phyloP scores from a whole-genome alignment of 352 stramenopile species.

The Globisporangium canariense region DNA sequence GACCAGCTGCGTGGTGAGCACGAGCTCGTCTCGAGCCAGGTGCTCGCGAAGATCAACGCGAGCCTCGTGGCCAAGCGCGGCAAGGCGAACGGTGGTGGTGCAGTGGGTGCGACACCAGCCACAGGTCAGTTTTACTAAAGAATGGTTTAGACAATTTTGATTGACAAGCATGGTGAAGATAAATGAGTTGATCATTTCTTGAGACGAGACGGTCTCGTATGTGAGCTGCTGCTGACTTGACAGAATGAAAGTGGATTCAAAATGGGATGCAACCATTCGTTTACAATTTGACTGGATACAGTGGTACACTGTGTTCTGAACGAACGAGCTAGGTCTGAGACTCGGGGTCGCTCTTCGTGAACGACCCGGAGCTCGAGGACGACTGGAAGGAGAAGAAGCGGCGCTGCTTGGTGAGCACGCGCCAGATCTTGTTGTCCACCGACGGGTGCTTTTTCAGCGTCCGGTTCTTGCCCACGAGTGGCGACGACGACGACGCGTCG shows the following conservation, averaged over 20 bases:
- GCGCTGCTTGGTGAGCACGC: constrained; percentile 47
- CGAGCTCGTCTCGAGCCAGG: constrained; percentile 24
- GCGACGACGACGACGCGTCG: constrained; percentile 9
- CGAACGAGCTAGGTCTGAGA: neutral
- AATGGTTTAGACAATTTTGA: neutral
- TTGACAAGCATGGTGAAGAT: neutral
- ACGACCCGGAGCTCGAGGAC: constrained; percentile 18
- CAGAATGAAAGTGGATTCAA: neutral
- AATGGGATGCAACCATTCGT: constrained; percentile 4
- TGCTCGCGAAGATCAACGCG: constrained; percentile 49
- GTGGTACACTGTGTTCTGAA: too few relatives aligned
- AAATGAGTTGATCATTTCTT: neutral
- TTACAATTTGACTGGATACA: neutral
- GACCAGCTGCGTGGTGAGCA: constrained; percentile 27
- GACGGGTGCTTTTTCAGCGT: neutral
- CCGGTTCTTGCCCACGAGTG: neutral
- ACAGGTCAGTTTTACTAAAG: constrained; percentile 3
- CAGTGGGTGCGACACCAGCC: neutral
- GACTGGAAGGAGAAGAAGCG: constrained; percentile 56
- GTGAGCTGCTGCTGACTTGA: neutral
- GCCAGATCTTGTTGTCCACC: constrained; percentile 47
- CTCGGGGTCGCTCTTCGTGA: constrained; percentile 13
- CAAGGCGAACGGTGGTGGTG: neutral
- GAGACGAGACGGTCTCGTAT: neutral
- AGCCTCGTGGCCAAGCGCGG: constrained; percentile 33